phyloP scores from a whole-genome alignment of 441 rosid species.

The Populus hybrid region DNA sequence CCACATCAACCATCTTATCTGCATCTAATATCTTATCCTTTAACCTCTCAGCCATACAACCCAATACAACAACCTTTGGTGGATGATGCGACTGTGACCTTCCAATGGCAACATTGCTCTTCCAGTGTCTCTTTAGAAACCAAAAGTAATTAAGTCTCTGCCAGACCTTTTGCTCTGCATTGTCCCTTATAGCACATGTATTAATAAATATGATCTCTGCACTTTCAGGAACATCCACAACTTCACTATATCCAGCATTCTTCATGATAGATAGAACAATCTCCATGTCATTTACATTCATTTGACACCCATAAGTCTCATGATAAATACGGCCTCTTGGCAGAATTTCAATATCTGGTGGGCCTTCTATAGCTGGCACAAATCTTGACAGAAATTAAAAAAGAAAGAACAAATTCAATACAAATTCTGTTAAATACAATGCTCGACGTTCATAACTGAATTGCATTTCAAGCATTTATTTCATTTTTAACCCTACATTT shows the following conservation, averaged over 20 bases:
- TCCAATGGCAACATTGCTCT: conserved; percentile 63
- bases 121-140: conserved; percentile 92
- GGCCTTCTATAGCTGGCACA: conserved; percentile 30
- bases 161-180: conserved; percentile 94
- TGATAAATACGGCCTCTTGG: conserved; percentile 78
- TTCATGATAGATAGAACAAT: conserved; percentile 89
- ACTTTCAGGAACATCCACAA: conserved; percentile 70
- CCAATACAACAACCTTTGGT: conserved; percentile 92
- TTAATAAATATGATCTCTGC: conserved; percentile 89
- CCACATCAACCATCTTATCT: conserved; percentile 98
- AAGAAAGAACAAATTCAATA: background rate
- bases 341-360: conserved; percentile 27
- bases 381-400: conserved; percentile 30
- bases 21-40: conserved; percentile 90
- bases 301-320: conserved; percentile 94
- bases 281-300: conserved; percentile 96
- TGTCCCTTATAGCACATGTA: conserved; percentile 91
- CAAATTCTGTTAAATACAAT: background rate
- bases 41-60: conserved; percentile 95
- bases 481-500: background rate
- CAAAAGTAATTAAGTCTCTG: conserved; percentile 94
- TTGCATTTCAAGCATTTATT: background rate
- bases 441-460: background rate
- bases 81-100: conserved; percentile 65
- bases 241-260: conserved; percentile 67